phyloP scores from a whole-genome alignment of 805 yeast genomes.

The Cyberlindnera xylosilytica region DNA sequence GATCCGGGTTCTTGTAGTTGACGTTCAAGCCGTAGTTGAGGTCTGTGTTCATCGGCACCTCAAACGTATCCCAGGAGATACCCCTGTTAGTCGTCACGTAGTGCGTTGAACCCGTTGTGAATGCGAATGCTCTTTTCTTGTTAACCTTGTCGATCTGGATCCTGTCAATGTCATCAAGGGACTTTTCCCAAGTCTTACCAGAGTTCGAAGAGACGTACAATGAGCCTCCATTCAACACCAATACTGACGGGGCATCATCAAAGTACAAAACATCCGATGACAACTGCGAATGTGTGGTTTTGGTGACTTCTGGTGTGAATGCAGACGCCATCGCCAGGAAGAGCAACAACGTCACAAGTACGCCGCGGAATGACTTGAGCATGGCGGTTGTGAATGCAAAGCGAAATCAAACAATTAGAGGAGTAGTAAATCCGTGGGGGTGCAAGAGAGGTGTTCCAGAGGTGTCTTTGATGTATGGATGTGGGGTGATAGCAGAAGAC shows the following conservation, averaged over 20 bases:
- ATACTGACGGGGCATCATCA: slow-evolving; percentile 31
- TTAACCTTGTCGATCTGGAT: slow-evolving; percentile 33
- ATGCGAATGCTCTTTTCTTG: slow-evolving; percentile 38
- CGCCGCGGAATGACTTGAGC: slow-evolving; percentile 1
- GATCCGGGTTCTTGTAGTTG: slow-evolving; percentile 38
- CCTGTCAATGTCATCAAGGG: slow-evolving; percentile 31
- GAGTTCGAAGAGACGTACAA: slow-evolving; percentile 46
- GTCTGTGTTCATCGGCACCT: slow-evolving; percentile 25
- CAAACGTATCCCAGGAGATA: slow-evolving; percentile 36
- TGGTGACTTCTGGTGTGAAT: slow-evolving; percentile 27
- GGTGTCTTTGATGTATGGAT: background rate
- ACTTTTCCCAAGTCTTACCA: slow-evolving; percentile 40
- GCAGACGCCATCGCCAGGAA: slow-evolving; percentile 7
- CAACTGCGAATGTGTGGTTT: slow-evolving; percentile 3
- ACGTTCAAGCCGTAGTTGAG: slow-evolving; percentile 29
- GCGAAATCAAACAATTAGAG: background rate
- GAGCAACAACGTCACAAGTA: slow-evolving; percentile 2
- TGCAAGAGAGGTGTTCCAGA: too few species aligned
- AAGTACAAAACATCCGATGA: slow-evolving; percentile 27
- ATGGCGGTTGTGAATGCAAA: background rate
- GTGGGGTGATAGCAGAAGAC: background rate
- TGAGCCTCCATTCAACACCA: slow-evolving; percentile 23
- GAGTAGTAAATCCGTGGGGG: too few species aligned
- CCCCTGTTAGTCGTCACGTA: slow-evolving; percentile 42
- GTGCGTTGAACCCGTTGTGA: slow-evolving; percentile 32